Conservation (phyloP, 2,329 filamentous ascomycete species). For the Sodiomyces alkalinus region DNA sequence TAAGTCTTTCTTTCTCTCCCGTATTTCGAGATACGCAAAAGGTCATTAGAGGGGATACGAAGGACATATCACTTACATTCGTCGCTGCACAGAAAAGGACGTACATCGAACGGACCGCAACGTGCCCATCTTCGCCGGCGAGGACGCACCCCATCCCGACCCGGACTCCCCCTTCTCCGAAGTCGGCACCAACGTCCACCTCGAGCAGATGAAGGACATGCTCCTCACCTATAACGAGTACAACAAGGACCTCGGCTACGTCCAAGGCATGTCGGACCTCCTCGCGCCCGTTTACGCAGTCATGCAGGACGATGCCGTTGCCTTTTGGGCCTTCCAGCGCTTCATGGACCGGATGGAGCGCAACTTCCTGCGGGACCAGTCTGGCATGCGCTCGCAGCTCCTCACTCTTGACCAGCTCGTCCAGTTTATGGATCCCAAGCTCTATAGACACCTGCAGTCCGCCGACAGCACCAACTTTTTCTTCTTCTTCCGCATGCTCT, state of each 20-base stretch:
- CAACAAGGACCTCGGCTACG: constrained; percentile 88
- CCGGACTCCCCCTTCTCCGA: constrained; percentile 90
- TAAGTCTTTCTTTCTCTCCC: constrained; percentile 29
- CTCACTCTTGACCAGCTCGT: constrained; percentile 86
- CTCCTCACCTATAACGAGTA: constrained; percentile 97
- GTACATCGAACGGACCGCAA: constrained; percentile 93
- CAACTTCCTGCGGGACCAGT: constrained; percentile 91
- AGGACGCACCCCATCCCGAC: constrained; percentile 93
- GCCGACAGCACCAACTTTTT: constrained; percentile 98
- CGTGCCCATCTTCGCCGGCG: constrained; percentile 88
- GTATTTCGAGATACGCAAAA: no score
- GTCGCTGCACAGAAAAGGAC: constrained; percentile 64
- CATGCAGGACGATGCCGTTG: constrained; percentile 90
- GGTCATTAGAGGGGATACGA: no score
- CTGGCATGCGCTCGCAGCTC: constrained; percentile 87
- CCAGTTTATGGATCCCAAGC: constrained; percentile 88
- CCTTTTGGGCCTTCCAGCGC: constrained; percentile 89
- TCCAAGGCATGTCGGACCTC: constrained; percentile 97
- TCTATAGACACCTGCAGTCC: constrained; percentile 78
- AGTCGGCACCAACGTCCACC: constrained; percentile 85
- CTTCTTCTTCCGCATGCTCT: constrained; percentile 98
- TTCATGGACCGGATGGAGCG: constrained; percentile 99
- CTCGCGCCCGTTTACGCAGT: constrained; percentile 93
- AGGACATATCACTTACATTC: no score
- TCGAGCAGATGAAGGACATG: constrained; percentile 99